A percentile compares a stretch with the other conserved stretches of the same genome.
phyloP scores from a whole-genome alignment of 1,139 yeast species.

The Pichia sp. region DNA sequence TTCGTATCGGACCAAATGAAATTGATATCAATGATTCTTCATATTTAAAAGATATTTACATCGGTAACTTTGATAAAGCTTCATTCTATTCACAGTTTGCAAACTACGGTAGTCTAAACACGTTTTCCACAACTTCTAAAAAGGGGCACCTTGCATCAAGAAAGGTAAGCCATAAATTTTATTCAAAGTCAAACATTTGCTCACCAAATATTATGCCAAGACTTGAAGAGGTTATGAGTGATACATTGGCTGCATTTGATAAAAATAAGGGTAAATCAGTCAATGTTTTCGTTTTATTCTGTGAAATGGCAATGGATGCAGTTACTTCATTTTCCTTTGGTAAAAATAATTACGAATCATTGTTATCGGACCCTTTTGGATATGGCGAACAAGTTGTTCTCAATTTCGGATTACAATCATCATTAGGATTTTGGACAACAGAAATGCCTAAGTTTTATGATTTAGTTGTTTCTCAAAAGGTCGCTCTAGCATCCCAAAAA shows the following conservation, averaged over 20 bases:
- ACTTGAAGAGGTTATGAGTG: conserved; percentile 29
- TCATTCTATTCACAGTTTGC: conserved; percentile 56
- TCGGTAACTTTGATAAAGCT: conserved; percentile 53
- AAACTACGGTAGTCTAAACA: conserved; percentile 51
- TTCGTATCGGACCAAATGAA: conserved; percentile 56
- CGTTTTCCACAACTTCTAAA: conserved; percentile 50
- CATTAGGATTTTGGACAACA: conserved; percentile 69
- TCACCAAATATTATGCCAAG: conserved; percentile 27
- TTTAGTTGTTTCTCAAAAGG: conserved; percentile 40
- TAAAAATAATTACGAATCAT: conserved; percentile 31
- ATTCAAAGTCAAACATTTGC: conserved; percentile 40
- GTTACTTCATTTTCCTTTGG: conserved; percentile 61
- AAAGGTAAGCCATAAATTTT: conserved; percentile 41
- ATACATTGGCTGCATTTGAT: conserved; percentile 24
- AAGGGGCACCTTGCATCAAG: conserved; percentile 44
- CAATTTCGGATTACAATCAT: conserved; percentile 48
- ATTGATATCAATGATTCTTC: conserved; percentile 52
- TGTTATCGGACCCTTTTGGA: conserved; percentile 25
- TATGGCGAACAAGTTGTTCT: conserved; percentile 38
- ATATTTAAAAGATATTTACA: conserved; percentile 50
- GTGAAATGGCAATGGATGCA: conserved; percentile 68
- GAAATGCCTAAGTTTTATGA: conserved; percentile 50
- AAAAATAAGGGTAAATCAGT: conserved; percentile 27
- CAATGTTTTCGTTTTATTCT: conserved; percentile 57
- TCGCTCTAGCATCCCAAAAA: conserved; percentile 34